Evolutionary conservation across 1,139 yeast genomes (phyloP).

Genomic region (Pichia norvegensis): DNA sequence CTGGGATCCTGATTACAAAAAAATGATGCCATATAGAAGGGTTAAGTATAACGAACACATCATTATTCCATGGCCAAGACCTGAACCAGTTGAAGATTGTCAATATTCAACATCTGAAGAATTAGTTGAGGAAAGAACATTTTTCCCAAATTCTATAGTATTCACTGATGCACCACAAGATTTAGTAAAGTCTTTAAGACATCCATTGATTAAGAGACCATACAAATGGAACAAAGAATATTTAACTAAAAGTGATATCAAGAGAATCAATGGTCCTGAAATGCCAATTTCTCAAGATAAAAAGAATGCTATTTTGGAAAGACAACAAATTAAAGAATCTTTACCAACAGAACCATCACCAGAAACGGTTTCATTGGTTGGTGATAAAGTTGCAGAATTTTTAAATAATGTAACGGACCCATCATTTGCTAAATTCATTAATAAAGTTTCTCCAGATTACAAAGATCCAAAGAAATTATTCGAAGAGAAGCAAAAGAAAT

Average conservation of each 20-base stretch:
- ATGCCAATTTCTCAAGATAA: conserved; percentile 72
- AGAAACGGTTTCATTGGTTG: conserved; percentile 65
- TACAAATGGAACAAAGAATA: conserved; percentile 44
- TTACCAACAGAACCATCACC: conserved; percentile 47
- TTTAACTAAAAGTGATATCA: conserved; percentile 55
- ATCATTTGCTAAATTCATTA: conserved; percentile 24
- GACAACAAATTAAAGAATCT: conserved; percentile 40
- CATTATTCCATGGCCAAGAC: conserved; percentile 88
- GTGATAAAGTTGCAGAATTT: conserved; percentile 56
- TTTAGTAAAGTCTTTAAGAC: conserved; percentile 60
- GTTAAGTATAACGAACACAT: conserved; percentile 59
- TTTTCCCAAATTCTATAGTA: conserved; percentile 60
- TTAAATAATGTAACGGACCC: conserved; percentile 32
- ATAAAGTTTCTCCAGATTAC: conserved; percentile 23
- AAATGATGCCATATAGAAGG: conserved; percentile 69
- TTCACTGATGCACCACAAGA: conserved; percentile 62
- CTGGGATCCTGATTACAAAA: conserved; percentile 68
- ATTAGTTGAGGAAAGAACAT: conserved; percentile 64
- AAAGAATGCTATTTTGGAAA: conserved; percentile 55
- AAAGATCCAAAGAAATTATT: conserved; percentile 15
- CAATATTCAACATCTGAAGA: conserved; percentile 51
- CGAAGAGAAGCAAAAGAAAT: conserved; percentile 15
- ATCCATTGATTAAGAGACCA: conserved; percentile 56
- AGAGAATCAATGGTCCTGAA: conserved; percentile 56
- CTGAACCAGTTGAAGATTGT: conserved; percentile 58